These are phyloP conservation scores for Chaetomium tenue DNA, from an alignment of 495 filamentous ascomycete genomes.

Conservation along the genomic window DNA sequence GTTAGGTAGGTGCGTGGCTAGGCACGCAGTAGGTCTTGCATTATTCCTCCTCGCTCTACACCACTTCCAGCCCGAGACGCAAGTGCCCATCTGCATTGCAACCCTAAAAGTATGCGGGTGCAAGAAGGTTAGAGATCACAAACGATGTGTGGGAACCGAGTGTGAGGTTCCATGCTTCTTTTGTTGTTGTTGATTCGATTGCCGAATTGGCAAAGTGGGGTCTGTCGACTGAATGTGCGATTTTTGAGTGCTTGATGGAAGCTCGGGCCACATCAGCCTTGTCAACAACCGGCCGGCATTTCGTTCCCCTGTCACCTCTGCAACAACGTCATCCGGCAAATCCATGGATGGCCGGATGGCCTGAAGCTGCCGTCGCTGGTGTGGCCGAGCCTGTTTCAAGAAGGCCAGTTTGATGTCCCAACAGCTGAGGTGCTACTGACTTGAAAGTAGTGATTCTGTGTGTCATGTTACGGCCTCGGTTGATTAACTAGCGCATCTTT, in stretches of 20 bases:
- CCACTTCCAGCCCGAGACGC: background rate
- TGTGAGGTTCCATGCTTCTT: no score
- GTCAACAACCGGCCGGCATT: background rate
- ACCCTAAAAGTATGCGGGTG: background rate
- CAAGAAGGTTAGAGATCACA: background rate
- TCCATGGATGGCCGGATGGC: no score
- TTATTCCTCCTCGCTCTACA: background rate
- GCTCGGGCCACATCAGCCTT: background rate
- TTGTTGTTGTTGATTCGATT: no score
- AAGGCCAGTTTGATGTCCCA: background rate
- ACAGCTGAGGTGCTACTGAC: background rate
- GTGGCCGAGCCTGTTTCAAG: slow-evolving; percentile 1
- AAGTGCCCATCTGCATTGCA: background rate
- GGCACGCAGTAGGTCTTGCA: background rate
- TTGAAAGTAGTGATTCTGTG: background rate
- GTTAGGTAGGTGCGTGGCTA: no score
- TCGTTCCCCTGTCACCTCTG: background rate
- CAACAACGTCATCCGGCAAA: background rate
- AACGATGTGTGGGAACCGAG: no score
- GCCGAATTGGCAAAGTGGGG: no score
- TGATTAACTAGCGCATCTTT: background rate
- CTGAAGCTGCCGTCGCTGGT: background rate
- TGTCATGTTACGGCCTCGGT: background rate
- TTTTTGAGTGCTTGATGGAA: no score
- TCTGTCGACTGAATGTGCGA: no score